Evolutionary conservation across 2,329 filamentous ascomycete genomes (phyloP), one percentile per base, ranked within the genome.

Genomic region (Ascochyta lentis): DNA sequence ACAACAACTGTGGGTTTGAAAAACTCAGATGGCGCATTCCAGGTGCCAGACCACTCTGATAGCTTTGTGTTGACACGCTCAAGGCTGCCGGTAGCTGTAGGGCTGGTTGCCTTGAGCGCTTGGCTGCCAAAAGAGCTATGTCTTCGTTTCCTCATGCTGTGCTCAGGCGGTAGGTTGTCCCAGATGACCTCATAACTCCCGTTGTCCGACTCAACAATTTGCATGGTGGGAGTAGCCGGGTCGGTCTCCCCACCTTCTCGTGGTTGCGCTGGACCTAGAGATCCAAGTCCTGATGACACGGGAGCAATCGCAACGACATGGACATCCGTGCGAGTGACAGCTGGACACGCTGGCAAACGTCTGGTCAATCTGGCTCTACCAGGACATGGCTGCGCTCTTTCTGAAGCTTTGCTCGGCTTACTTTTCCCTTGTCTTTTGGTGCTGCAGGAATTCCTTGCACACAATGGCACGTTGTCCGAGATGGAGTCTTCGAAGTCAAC

Each of bases 291-390:
- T 52, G 41, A 42, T 6, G 29, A 59, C 2, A 62, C 59, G 5
- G 69, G 68, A 15, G 69, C 50, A 31, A 69, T 63, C 3, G 71
- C 64, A 29, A 75, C 60, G 19, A 74, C 66, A 49, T 76, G 73
- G 3, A 76, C 71, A 54, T 73, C 72, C 1, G 74, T 71, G 4
- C 65, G 60, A 5, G 73, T 76, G 6, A 68, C 51, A 6, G 70
- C 71, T 22, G 71, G 59, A 29, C 65, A 61, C 19, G 71, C 73
- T 22, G 50, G 54, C 22, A 31, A 60, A 38, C 71, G 63, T 48
- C 69, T 75, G 7, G 40, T 41, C 19, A 33, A 43, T 22, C 26
- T 16, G 9, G 55, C 54, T 6, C 55, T 56, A 13, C 49, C 56
- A 5, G 60, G 63, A 48, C 42, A 68, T 6, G 47, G 59, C 8